Evolutionary conservation across 2,329 filamentous ascomycete genomes (phyloP).

Genomic region (Hypocreales sp.): DNA sequence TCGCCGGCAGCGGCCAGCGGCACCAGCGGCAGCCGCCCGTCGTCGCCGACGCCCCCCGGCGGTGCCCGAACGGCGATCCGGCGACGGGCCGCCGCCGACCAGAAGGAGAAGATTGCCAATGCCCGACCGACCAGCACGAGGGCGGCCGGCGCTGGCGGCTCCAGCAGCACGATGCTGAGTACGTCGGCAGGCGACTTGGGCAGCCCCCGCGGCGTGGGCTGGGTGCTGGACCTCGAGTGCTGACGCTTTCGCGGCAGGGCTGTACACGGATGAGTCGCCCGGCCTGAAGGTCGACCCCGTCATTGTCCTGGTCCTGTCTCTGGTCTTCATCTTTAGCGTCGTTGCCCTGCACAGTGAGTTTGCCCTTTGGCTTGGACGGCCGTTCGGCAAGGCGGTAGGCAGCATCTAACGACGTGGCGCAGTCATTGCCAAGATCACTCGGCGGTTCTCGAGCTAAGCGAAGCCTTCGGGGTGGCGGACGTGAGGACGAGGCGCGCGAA

Average conservation of each 20-base stretch:
- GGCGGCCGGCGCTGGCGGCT: conserved; percentile 85
- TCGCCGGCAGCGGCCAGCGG: conserved; percentile 46
- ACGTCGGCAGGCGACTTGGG: conserved; percentile 28
- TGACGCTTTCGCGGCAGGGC: conserved; percentile 33
- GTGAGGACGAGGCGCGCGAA: conserved; percentile 11
- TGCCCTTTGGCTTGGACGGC: neutral
- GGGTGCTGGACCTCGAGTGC: too few species aligned
- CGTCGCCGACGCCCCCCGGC: conserved; percentile 79
- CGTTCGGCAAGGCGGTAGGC: neutral
- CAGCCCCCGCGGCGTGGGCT: too few species aligned
- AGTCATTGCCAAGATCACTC: conserved; percentile 94
- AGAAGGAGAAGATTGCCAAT: conserved; percentile 96
- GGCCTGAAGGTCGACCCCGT: conserved; percentile 97
- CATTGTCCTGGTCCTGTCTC: conserved; percentile 85
- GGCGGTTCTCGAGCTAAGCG: conserved; percentile 59
- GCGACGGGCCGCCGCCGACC: conserved; percentile 86
- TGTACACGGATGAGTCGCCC: conserved; percentile 97
- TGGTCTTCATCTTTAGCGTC: conserved; percentile 98
- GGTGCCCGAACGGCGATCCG: conserved; percentile 92
- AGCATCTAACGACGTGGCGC: conserved; percentile 7
- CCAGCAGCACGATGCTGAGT: conserved; percentile 97
- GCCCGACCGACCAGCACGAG: conserved; percentile 81
- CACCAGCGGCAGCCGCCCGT: conserved; percentile 58
- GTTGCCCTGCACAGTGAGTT: conserved; percentile 88
- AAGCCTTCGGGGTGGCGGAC: conserved; percentile 2